A percentile compares a stretch with the other conserved stretches of the same genome.
These are phyloP conservation scores for Cladosporium colombiae DNA, from an alignment of 2,329 filamentous ascomycete genomes.

Conservation along the genomic window DNA sequence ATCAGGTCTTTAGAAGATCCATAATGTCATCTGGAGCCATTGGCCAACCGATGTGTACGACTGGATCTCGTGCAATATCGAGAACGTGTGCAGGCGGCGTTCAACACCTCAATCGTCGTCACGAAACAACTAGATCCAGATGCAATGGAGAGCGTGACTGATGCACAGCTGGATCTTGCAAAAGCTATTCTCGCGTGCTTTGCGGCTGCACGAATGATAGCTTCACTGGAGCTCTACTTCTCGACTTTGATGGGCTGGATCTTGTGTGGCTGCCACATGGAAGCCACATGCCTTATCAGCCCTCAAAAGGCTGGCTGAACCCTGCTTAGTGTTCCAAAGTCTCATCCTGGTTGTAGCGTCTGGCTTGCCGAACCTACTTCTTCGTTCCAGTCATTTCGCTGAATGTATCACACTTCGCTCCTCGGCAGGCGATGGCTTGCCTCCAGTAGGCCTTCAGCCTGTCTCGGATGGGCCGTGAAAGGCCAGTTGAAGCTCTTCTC, in stretches of 20 bases:
- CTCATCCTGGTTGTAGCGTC: background rate
- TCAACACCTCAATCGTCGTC: no score
- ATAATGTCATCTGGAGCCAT: background rate
- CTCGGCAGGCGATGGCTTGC: background rate
- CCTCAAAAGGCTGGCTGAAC: background rate
- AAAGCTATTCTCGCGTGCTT: background rate
- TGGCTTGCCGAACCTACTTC: background rate
- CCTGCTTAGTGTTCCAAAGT: background rate
- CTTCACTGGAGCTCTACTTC: background rate
- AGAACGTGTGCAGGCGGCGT: background rate
- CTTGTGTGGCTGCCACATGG: conserved; percentile 2
- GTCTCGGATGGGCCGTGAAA: background rate
- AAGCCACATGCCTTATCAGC: background rate
- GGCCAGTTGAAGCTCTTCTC: background rate
- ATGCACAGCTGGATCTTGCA: background rate
- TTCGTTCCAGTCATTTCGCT: background rate
- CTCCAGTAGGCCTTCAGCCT: background rate
- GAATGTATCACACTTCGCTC: background rate
- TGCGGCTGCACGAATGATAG: background rate
- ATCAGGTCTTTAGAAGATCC: background rate
- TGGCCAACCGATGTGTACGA: background rate
- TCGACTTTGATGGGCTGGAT: background rate
- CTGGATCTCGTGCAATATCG: background rate
- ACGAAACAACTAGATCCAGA: background rate
- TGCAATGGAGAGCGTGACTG: background rate